A percentile compares a stretch with the other conserved stretches of the same genome.
These are phyloP conservation scores for Chalaropsis thielavioides DNA, from an alignment of 2,329 filamentous ascomycete genomes.

Conservation along the genomic window DNA sequence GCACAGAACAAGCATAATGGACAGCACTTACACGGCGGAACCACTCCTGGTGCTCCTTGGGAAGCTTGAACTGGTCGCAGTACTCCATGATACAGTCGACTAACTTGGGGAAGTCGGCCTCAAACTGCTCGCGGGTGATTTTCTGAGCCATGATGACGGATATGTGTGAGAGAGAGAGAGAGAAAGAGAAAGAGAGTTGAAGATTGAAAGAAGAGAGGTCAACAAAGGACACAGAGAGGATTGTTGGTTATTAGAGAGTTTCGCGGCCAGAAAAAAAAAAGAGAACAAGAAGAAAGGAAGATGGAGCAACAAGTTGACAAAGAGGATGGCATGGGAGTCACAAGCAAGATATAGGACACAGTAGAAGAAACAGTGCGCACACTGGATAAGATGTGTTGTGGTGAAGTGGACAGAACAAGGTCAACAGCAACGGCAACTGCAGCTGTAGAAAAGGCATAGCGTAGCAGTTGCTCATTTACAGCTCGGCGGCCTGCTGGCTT, in stretches of 20 bases:
- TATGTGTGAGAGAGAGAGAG: background rate
- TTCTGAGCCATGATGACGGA: conserved; percentile 35
- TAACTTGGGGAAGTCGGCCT: conserved; percentile 76
- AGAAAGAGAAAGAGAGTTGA: background rate
- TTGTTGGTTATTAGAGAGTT: no score
- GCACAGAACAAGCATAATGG: background rate
- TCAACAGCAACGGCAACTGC: no score
- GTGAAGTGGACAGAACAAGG: background rate
- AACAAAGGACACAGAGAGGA: no score
- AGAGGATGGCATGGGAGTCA: background rate
- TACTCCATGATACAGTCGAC: conserved; percentile 68
- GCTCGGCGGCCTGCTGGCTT: no score
- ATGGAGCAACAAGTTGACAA: background rate
- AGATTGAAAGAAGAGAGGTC: background rate
- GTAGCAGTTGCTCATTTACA: no score
- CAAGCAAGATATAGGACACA: background rate
- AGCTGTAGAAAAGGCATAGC: no score
- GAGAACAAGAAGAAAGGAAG: background rate
- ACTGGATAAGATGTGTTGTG: background rate
- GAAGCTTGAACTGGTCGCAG: conserved; percentile 69
- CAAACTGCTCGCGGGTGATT: conserved; percentile 72
- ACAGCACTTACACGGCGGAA: conserved; percentile 53
- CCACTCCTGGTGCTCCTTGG: conserved; percentile 69
- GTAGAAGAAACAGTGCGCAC: background rate
- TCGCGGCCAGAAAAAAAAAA: background rate